Evolutionary conservation across 345 rosid species (phyloP).

Genomic region (Populus alba): DNA sequence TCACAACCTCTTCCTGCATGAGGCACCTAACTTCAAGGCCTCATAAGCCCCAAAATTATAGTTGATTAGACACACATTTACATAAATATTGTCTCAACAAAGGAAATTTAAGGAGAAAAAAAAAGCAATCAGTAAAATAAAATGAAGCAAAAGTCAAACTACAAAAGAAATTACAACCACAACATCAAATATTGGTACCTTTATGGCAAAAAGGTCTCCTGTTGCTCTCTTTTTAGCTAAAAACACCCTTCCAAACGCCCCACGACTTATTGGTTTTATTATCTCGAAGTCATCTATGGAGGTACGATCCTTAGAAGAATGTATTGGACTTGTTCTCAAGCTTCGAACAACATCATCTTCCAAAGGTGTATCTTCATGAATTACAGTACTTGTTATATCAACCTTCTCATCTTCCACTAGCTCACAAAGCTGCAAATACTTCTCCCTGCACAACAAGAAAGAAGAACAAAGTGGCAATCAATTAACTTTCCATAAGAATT

Average conservation of each 20-base stretch:
- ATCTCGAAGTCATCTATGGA: constrained; percentile 98
- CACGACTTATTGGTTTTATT: constrained; percentile 98
- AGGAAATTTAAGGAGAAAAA: background rate
- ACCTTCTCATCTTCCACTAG: constrained; percentile 86
- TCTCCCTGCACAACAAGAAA: constrained; percentile 61
- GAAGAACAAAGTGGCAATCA: constrained; percentile 3
- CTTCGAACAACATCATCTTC: constrained; percentile 96
- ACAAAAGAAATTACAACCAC: constrained; percentile 4
- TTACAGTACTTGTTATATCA: constrained; percentile 78
- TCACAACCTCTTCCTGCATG: background rate
- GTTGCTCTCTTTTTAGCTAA: constrained; percentile 96
- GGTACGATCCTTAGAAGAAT: constrained; percentile 86
- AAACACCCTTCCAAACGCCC: constrained; percentile 99
- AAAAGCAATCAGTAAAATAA: background rate
- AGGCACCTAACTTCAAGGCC: background rate
- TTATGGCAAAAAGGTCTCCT: constrained; percentile 96
- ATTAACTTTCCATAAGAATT: background rate
- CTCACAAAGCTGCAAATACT: constrained; percentile 92
- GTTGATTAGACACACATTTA: background rate
- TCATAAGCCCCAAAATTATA: background rate
- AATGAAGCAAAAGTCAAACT: constrained; percentile 10
- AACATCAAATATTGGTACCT: constrained; percentile 45
- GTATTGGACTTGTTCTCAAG: constrained; percentile 91
- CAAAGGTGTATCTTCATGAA: constrained; percentile 92
- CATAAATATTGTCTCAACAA: background rate